Percentiles rank a stretch among this genome's conserved stretches.
Evolutionary conservation across 1,139 yeast species (phyloP).

Genomic region (Saccharomyces hybrid): DNA sequence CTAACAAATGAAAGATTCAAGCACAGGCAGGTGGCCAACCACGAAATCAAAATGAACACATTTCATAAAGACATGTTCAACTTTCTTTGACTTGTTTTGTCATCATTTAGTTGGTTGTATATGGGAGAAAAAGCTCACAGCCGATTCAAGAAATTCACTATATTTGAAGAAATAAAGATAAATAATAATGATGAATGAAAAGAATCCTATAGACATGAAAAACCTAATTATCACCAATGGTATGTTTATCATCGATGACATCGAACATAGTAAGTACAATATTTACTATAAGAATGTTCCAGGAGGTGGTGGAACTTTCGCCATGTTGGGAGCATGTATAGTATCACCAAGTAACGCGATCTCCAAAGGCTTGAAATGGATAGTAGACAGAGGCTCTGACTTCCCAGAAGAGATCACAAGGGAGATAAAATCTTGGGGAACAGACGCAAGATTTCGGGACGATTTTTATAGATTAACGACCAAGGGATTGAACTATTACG

Average conservation of each 20-base stretch:
- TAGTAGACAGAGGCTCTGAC: conserved; percentile 74
- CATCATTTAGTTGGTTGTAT: no score
- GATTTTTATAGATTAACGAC: conserved; percentile 56
- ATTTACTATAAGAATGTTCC: conserved; percentile 47
- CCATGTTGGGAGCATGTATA: conserved; percentile 64
- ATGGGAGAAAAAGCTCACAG: no score
- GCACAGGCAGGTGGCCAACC: no score
- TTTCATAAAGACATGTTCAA: no score
- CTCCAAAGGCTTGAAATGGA: conserved; percentile 46
- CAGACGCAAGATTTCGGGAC: conserved; percentile 51
- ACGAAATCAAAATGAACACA: no score
- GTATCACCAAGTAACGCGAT: conserved; percentile 36
- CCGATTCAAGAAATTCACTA: background rate
- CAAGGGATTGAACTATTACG: conserved; percentile 73
- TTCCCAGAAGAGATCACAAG: conserved; percentile 49
- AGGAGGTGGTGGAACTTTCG: conserved; percentile 90
- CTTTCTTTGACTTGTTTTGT: no score
- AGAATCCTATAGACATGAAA: background rate
- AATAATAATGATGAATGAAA: background rate
- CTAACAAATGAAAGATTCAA: no score
- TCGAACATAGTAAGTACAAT: conserved; percentile 39
- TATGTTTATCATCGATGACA: conserved; percentile 89
- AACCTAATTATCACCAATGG: conserved; percentile 57
- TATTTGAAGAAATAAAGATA: background rate
- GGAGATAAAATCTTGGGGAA: conserved; percentile 51